Percentiles rank a stretch among this genome's conserved stretches.
phyloP scores from a whole-genome alignment of 352 stramenopile species.

The Globisporangium megalacanthum region DNA sequence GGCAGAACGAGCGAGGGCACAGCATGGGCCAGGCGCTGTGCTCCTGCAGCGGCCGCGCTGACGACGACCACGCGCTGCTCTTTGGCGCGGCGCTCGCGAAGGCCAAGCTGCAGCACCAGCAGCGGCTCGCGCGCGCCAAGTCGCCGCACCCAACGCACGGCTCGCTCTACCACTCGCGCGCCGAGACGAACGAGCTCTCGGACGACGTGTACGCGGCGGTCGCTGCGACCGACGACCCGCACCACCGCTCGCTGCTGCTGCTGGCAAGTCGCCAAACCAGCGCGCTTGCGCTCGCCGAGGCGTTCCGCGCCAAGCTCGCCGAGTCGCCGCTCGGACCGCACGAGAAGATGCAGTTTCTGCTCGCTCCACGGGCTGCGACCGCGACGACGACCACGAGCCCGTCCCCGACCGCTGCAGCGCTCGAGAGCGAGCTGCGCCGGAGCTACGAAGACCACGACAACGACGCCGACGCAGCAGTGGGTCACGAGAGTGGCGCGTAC shows the following conservation, averaged over 20 bases:
- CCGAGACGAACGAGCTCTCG: conserved; percentile 52
- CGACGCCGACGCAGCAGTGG: conserved; percentile 40
- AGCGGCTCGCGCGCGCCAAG: conserved; percentile 14
- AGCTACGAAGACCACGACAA: conserved; percentile 16
- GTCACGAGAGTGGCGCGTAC: conserved; percentile 25
- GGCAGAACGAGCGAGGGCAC: background rate
- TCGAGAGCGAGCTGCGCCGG: conserved; percentile 4
- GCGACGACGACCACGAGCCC: background rate
- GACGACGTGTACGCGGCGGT: conserved; percentile 31
- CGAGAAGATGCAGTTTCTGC: conserved; percentile 61
- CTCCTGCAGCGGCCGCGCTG: conserved; percentile 34
- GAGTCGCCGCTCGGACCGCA: conserved; percentile 62
- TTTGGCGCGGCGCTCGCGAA: conserved; percentile 17
- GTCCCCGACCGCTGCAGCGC: conserved; percentile 6
- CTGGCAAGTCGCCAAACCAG: conserved; percentile 24
- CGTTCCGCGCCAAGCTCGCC: conserved; percentile 61
- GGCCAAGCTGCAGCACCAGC: conserved; percentile 32
- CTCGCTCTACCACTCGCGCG: conserved; percentile 37
- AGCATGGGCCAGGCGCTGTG: conserved; percentile 49
- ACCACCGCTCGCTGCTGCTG: conserved; percentile 9
- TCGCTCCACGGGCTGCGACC: conserved; percentile 12
- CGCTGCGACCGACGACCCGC: conserved; percentile 14
- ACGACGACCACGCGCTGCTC: conserved; percentile 24
- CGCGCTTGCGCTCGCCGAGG: conserved; percentile 52
- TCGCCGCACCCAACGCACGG: conserved; percentile 20